Percentiles rank a stretch among this genome's conserved stretches.
These are phyloP conservation scores for Phytophthora tentaculata DNA, from an alignment of 352 stramenopile species.

Conservation along the genomic window DNA sequence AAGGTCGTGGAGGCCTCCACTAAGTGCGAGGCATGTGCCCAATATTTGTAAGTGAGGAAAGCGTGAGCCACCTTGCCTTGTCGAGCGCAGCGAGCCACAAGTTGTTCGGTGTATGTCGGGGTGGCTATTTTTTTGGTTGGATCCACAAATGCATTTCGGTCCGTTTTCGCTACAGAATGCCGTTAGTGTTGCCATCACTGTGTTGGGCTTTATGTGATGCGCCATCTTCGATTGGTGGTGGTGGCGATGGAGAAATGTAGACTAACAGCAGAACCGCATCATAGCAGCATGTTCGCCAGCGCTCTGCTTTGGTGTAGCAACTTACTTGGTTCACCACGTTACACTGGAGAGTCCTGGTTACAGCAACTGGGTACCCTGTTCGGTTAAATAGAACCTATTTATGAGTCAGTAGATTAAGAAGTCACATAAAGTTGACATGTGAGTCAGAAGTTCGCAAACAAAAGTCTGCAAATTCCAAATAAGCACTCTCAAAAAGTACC, in stretches of 20 bases:
- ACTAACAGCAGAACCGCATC: neutral
- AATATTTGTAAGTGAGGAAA: neutral
- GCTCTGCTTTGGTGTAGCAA: too few species aligned
- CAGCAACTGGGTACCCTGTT: too few species aligned
- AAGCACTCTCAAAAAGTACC: neutral
- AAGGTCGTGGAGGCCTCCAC: conserved; percentile 1
- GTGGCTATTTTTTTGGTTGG: neutral
- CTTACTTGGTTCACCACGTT: too few species aligned
- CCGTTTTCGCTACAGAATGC: conserved; percentile 1
- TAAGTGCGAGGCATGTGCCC: conserved; percentile 1
- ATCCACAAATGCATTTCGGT: conserved; percentile 19
- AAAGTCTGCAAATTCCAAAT: too few species aligned
- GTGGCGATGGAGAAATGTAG: neutral
- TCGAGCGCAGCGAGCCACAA: neutral
- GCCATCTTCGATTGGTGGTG: conserved; percentile 9
- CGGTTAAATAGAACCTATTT: too few species aligned
- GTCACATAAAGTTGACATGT: too few species aligned
- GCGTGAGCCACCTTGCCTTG: neutral
- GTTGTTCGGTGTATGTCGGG: conserved; percentile 1
- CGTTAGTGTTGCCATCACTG: conserved; percentile 20
- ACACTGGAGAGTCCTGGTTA: too few species aligned
- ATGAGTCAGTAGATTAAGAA: too few species aligned
- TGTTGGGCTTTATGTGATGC: conserved; percentile 13
- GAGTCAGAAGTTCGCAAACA: too few species aligned
- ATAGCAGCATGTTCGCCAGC: neutral